These are phyloP conservation scores for Wallacemonas rigidus DNA, from an alignment of 208 protist species.

Conservation along the genomic window DNA sequence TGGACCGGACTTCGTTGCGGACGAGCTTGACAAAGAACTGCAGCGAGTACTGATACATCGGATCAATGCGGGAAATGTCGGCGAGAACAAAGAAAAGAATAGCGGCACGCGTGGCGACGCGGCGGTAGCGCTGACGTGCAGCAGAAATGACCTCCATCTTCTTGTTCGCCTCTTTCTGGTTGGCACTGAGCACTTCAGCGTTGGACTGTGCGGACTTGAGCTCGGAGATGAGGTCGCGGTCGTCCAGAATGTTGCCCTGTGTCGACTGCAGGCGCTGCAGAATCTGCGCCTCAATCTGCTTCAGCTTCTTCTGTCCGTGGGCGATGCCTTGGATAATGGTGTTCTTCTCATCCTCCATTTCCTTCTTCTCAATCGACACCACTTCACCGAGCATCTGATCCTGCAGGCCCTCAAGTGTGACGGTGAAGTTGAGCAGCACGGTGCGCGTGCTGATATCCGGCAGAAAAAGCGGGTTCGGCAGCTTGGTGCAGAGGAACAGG, in stretches of 20 bases:
- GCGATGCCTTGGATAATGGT: constrained; percentile 91
- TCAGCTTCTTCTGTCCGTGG: constrained; percentile 92
- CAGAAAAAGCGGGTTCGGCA: constrained; percentile 96
- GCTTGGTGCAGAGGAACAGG: constrained; percentile 95
- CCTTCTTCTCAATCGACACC: constrained; percentile 92
- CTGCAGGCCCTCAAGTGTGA: constrained; percentile 94
- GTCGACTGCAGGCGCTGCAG: constrained; percentile 87
- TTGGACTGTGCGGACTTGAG: constrained; percentile 94
- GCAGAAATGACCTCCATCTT: constrained; percentile 94
- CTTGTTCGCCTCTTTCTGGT: constrained; percentile 88
- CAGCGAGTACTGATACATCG: constrained; percentile 99
- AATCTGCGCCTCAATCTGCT: constrained; percentile 93
- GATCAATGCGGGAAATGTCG: constrained; percentile 94
- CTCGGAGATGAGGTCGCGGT: constrained; percentile 94
- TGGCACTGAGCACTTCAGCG: constrained; percentile 82
- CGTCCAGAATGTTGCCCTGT: constrained; percentile 95
- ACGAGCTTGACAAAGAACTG: constrained; percentile 97
- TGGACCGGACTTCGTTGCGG: constrained; percentile 80
- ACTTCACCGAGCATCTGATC: constrained; percentile 96
- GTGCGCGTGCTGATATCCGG: constrained; percentile 97
- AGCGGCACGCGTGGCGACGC: constrained; percentile 89
- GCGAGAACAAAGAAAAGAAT: constrained; percentile 96
- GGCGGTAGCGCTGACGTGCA: constrained; percentile 87
- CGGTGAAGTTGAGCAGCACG: constrained; percentile 97
- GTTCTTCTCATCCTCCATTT: constrained; percentile 96